Conservation (phyloP, 805 yeast species). For the Teunomyces barrocoloradensis region DNA sequence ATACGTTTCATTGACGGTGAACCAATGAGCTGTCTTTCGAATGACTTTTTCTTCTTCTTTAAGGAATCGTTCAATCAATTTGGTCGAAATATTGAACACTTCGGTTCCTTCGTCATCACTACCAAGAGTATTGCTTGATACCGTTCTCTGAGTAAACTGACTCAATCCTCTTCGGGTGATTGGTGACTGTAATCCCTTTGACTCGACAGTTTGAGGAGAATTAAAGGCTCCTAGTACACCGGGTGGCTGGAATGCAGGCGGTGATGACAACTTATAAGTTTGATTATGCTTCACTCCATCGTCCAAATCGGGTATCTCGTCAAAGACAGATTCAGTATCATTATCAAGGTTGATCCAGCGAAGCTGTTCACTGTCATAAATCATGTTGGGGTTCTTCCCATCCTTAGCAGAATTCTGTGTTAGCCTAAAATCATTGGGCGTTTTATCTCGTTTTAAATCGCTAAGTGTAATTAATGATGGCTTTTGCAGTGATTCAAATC, state of each 20-base stretch:
- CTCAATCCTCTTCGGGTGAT: constrained; percentile 29
- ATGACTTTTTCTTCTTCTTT: constrained; percentile 36
- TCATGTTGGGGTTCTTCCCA: constrained; percentile 45
- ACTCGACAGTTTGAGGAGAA: background rate
- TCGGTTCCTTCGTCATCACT: constrained; percentile 10
- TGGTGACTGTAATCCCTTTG: constrained; percentile 7
- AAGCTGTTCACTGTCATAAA: constrained; percentile 54
- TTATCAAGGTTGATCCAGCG: constrained; percentile 54
- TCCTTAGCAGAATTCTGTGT: constrained; percentile 4
- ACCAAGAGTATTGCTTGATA: constrained; percentile 23
- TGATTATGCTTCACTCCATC: constrained; percentile 7
- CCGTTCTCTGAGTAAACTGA: constrained; percentile 36
- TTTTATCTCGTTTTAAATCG: constrained; percentile 17
- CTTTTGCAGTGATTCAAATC: constrained; percentile 44
- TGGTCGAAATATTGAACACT: constrained; percentile 23
- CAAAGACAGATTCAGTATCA: constrained; percentile 43
- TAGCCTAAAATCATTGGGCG: background rate
- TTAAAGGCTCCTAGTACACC: background rate
- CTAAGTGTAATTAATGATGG: constrained; percentile 38
- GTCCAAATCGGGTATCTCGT: constrained; percentile 47
- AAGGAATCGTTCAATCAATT: constrained; percentile 28
- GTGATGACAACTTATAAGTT: constrained; percentile 5
- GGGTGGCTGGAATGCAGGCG: constrained; percentile 5
- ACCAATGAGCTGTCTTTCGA: constrained; percentile 39
- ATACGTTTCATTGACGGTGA: constrained; percentile 28